Base-by-base conservation (phyloP, 2,329 filamentous ascomycete species). In the Byssoonygena ceratinophila region DNA sequence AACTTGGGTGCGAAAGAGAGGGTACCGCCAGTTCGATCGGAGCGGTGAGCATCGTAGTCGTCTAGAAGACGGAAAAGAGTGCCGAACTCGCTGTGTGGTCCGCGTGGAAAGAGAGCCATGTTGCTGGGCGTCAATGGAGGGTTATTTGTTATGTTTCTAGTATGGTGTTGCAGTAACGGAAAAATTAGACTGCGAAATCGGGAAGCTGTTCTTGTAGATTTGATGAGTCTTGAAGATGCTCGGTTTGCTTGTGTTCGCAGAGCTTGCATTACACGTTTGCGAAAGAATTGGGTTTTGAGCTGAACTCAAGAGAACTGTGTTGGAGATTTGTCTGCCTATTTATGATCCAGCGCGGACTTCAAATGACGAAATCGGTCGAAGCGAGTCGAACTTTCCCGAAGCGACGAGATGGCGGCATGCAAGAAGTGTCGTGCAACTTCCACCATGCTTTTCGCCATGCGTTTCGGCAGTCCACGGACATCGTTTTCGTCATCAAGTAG, bases 21-120 rank as follows among this genome's bases (percentile, higher is more conserved):
- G 32, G 37, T 12, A n/a, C 47, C 48, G 14, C 18, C 39, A 53
- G 37, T 22, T 46, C 55, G 52, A 55, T 43, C 53, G 43, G 63
- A 55, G 55, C 67, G 63, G 63, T 71, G 66, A 60, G 57, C 52
- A 56, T 69, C 63, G 54, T 68, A 69, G 62, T 73, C 70, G 57
- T 74, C 71, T 48, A 74, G 62, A n/a, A 74, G 68, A 41, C 68
- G 69, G 63, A 74, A 72, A 51, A 74, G 67, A 52, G 72, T 66
- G 22, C 63, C 58, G 58, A 73, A 68, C 57, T 74, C 72, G 51
- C 66, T 63, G 55, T 51, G 59, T 11, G 55, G 52, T 34, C 48
- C 45, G 53, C 53, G 55, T 25, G 41, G 55, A 34, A 55, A 54
- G 43, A 57, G 52, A 39, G 55, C 47, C 55, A 57, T 57, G 34